These are phyloP conservation scores for Globisporangium viniferum DNA, from an alignment of 352 stramenopile genomes.

Conservation along the genomic window DNA sequence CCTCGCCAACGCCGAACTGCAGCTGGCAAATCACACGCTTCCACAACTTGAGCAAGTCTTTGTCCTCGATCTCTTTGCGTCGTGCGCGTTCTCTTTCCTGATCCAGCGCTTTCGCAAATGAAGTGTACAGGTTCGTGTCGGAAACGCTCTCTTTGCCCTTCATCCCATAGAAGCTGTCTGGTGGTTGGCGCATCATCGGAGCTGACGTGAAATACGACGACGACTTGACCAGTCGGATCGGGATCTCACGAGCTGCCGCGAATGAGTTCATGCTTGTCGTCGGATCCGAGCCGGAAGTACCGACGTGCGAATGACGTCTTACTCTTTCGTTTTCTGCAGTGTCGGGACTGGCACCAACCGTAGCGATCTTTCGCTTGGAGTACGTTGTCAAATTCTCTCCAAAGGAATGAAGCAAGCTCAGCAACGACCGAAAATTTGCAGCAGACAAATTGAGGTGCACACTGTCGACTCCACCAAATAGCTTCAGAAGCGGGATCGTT, in stretches of 20 bases:
- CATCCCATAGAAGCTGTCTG: not conserved
- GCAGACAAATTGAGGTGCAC: conserved; percentile 73
- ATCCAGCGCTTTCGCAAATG: conserved; percentile 34
- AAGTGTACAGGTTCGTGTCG: conserved; percentile 34
- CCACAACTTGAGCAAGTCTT: conserved; percentile 79
- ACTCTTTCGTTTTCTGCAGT: not conserved
- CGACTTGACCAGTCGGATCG: conserved; percentile 18
- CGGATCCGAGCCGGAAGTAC: conserved; percentile 11
- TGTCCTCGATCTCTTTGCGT: conserved; percentile 58
- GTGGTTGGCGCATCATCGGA: conserved; percentile 6
- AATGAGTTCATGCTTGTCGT: conserved; percentile 6
- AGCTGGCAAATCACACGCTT: conserved; percentile 62
- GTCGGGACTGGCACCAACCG: not conserved
- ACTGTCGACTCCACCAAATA: conserved; percentile 65
- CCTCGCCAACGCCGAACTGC: conserved; percentile 52
- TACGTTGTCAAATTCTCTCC: conserved; percentile 59
- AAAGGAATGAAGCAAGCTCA: conserved; percentile 67
- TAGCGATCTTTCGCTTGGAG: conserved; percentile 29
- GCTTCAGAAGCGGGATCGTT: conserved; percentile 72
- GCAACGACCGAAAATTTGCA: conserved; percentile 51
- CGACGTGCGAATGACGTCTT: not conserved
- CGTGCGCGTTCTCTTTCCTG: conserved; percentile 31
- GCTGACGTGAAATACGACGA: conserved; percentile 21
- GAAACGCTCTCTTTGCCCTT: conserved; percentile 18
- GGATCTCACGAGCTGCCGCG: conserved; percentile 15